Evolutionary conservation across 2,329 filamentous ascomycete genomes (phyloP).

Genomic region (Sarocladium oryzae): DNA sequence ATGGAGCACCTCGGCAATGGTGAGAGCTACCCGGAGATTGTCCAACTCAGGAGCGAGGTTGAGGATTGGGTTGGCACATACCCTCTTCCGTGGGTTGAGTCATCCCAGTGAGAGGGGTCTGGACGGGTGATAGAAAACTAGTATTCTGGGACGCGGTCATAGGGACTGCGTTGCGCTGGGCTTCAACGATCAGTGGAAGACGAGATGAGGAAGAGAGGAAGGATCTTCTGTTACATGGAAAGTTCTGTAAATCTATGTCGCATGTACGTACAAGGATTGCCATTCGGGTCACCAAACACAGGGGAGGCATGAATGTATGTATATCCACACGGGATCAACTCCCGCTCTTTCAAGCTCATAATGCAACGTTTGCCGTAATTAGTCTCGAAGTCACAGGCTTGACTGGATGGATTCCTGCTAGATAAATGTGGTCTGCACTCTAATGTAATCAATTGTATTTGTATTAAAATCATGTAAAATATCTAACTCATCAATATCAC

Average conservation of each 20-base stretch:
- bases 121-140: not conserved
- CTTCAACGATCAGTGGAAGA: too few relatives aligned
- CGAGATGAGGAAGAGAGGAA: too few relatives aligned
- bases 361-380: not conserved
- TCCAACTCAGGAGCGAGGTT: conserved; percentile 68
- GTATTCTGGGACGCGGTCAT: too few relatives aligned
- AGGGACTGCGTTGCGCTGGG: too few relatives aligned
- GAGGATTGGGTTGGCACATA: conserved; percentile 73
- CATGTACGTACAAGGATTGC: not conserved
- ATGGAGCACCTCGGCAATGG: conserved; percentile 62
- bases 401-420: too few relatives aligned
- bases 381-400: too few relatives aligned
- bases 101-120: conserved; percentile 23
- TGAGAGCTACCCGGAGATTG: conserved; percentile 61
- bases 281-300: not conserved
- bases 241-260: not conserved
- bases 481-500: too few relatives aligned
- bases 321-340: conserved; percentile 7
- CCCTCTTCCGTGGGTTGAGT: conserved; percentile 57
- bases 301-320: conserved; percentile 5
- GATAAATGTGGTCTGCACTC: too few relatives aligned
- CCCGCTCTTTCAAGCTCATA: not conserved
- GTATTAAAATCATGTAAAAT: too few relatives aligned
- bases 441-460: too few relatives aligned
- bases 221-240: too few relatives aligned